These are phyloP conservation scores for Aegilops speltoides DNA, from an alignment of 176 grass and related monocot species.

Conservation along the genomic window DNA sequence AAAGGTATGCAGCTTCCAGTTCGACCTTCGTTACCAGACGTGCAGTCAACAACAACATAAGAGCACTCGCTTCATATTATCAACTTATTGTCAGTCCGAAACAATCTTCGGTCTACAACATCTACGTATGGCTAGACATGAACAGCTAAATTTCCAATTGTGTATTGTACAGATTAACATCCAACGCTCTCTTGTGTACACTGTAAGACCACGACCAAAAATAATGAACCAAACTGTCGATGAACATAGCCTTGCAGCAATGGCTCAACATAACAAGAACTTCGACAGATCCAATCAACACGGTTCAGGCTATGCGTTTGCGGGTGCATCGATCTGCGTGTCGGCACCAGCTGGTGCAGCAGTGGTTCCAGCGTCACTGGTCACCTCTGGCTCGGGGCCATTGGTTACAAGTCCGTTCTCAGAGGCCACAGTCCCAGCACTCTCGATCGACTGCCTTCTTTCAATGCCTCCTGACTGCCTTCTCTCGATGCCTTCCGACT, in stretches of 20 bases:
- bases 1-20: too few species aligned
- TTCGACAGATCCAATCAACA: neutral
- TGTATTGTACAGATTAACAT: constrained; percentile 29
- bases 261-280: neutral
- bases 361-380: constrained; percentile 7
- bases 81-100: neutral
- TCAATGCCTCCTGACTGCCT: constrained; percentile 24
- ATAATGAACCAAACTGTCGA: neutral
- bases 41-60: neutral
- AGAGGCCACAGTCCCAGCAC: neutral
- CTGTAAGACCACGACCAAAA: constrained; percentile 4
- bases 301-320: constrained; percentile 22
- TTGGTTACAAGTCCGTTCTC: constrained; percentile 40
- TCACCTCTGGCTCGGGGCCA: constrained; percentile 8
- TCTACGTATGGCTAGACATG: constrained; percentile 26
- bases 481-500: constrained; percentile 2
- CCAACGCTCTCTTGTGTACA: constrained; percentile 43
- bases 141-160: constrained; percentile 7
- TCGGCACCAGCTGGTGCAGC: neutral
- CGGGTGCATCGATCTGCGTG: neutral
- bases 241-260: neutral
- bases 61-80: neutral
- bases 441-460: constrained; percentile 50
- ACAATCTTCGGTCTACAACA: constrained; percentile 31
- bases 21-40: neutral